Evolutionary conservation across 805 yeast species (phyloP), one percentile per base, ranked within the genome.

Genomic region (Metschnikowia chrysomelidarum): DNA sequence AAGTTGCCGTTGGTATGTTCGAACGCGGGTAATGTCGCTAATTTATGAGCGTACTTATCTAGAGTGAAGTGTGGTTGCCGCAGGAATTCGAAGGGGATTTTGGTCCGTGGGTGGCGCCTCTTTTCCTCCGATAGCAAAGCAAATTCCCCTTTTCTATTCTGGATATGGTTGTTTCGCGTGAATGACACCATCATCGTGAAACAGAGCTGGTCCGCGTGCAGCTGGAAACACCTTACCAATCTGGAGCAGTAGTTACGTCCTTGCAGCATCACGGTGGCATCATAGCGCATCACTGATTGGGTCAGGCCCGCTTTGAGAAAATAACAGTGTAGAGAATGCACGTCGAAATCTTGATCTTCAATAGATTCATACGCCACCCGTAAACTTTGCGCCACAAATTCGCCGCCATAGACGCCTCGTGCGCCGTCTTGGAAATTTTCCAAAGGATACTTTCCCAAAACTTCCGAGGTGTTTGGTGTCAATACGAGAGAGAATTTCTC

Each of bases 321-420:
- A 44, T 56, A 56, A 15, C 49, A 39, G 35, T 58, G 63, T 24
- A 57, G 42, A n/a, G 56, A 51, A 32, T 58, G 55, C 14, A 60
- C 53, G 26, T 50, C 43, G 27, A 53, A 46, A 7, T 46, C 54
- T n/a, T 40, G 30, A 24, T 46, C 59, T 3, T 34, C 33, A 4
- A 58, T 47, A 17, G 58, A 48, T 20, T 43, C 56, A 60, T 59
- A 56, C 3, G 59, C 60, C 0, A 60, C 63, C 17, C 48, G 27
- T 14, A 58, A 30, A n/a, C 47, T 47, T 37, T 57, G 62, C 13
- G 48, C 40, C 9, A 55, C 47, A 23, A 55, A 44, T 37, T 58
- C 63, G 3, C 62, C 63, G 4, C 63, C 63, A 27, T 53, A 58
- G 1, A 53, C 49, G 2, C 63, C 63, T 16, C 63, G 37, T 12